Evolutionary conservation across 495 filamentous ascomycete genomes (phyloP).

Genomic region (Physcia stellaris): DNA sequence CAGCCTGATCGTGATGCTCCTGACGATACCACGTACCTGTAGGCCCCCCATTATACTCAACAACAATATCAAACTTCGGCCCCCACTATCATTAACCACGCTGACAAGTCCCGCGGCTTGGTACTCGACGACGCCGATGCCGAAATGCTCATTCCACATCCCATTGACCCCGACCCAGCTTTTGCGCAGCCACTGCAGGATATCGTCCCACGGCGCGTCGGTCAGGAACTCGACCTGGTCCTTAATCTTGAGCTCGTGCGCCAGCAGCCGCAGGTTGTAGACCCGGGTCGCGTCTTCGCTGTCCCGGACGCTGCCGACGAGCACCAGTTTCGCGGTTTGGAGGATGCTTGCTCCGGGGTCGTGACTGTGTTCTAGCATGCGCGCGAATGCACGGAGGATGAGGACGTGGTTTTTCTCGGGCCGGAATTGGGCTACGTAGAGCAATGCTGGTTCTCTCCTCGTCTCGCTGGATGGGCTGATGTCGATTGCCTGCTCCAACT

Average conservation of each 20-base stretch:
- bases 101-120: conserved; percentile 85
- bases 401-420: conserved; percentile 92
- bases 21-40: conserved; percentile 38
- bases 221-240: conserved; percentile 74
- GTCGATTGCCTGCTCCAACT: conserved; percentile 57
- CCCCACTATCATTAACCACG: conserved; percentile 84
- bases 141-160: conserved; percentile 99
- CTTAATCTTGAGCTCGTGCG: conserved; percentile 74
- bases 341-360: conserved; percentile 22
- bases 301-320: conserved; percentile 81
- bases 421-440: conserved; percentile 95
- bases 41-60: conserved; percentile 56
- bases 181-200: conserved; percentile 59
- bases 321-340: conserved; percentile 51
- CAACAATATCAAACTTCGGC: conserved; percentile 84
- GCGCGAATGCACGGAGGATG: conserved; percentile 69
- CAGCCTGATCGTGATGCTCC: not conserved
- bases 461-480: conserved; percentile 52
- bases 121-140: conserved; percentile 96
- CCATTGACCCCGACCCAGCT: conserved; percentile 80
- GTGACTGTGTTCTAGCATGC: conserved; percentile 35
- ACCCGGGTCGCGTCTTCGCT: conserved; percentile 71
- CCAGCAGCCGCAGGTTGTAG: conserved; percentile 77
- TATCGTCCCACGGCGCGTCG: conserved; percentile 76
- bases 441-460: conserved; percentile 49